Evolutionary conservation across 177 flowering plant genomes (phyloP).

Genomic region (Telopea speciosissima): DNA sequence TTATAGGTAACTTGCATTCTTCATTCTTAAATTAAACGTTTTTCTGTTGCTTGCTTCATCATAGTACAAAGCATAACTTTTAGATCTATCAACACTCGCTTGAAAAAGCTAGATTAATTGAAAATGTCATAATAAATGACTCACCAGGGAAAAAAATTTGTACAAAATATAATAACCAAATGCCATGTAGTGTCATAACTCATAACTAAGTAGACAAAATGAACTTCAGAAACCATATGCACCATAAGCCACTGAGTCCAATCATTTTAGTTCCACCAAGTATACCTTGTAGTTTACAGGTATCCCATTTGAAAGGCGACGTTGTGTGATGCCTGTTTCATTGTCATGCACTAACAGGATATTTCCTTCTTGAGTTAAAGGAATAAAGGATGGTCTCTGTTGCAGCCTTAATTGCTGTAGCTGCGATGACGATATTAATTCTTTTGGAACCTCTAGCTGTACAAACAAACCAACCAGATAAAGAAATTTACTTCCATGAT

Average conservation of each 20-base stretch:
- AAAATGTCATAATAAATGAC: neutral
- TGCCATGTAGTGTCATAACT: neutral
- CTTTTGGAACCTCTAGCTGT: constrained; percentile 97
- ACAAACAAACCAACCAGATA: constrained; percentile 11
- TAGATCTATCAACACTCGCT: neutral
- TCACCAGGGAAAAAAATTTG: neutral
- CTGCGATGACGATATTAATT: constrained; percentile 60
- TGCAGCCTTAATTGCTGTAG: constrained; percentile 55
- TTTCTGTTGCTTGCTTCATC: neutral
- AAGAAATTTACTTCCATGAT: neutral
- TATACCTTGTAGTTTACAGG: constrained; percentile 93
- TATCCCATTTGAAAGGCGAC: constrained; percentile 92
- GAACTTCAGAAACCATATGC: neutral
- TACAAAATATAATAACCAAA: neutral
- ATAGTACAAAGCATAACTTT: neutral
- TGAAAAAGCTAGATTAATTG: neutral
- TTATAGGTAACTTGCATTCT: no score
- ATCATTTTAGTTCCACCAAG: neutral
- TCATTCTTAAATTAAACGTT: no score
- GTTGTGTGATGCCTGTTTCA: constrained; percentile 84
- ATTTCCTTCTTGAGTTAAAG: constrained; percentile 37
- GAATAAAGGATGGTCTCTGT: constrained; percentile 57
- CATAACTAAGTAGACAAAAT: no score
- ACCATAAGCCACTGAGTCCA: neutral
- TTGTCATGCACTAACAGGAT: constrained; percentile 51